Evolutionary conservation across 2,329 filamentous ascomycete species (phyloP).

Genomic region (Thielaviopsis musarum): DNA sequence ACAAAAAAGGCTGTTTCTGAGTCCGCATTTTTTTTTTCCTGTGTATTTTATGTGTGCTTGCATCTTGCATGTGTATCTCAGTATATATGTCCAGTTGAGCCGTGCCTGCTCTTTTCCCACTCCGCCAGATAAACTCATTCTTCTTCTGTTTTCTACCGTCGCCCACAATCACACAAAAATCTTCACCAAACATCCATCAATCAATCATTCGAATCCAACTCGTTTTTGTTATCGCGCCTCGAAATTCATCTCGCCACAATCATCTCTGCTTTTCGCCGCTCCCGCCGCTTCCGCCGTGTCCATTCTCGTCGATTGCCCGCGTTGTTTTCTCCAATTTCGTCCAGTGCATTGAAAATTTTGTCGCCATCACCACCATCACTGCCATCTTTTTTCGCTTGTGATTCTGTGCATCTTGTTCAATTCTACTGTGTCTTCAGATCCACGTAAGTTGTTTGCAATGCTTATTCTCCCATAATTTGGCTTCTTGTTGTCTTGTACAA

Average conservation of each 20-base stretch:
- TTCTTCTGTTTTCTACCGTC: background rate
- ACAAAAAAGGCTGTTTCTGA: background rate
- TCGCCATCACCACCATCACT: background rate
- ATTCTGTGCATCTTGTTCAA: background rate
- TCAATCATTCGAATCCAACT: background rate
- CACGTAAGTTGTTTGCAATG: background rate
- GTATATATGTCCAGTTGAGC: background rate
- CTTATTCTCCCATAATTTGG: too few species aligned
- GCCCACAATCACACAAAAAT: background rate
- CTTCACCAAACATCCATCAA: background rate
- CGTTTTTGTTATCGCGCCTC: background rate
- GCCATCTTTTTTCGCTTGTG: background rate
- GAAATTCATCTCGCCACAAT: background rate
- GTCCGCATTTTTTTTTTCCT: background rate
- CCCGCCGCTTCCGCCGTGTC: background rate
- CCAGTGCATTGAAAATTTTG: background rate
- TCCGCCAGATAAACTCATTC: background rate
- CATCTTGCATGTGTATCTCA: too few species aligned
- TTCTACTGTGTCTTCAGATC: background rate
- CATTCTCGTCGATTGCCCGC: background rate
- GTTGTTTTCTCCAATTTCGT: background rate
- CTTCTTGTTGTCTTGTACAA: background rate
- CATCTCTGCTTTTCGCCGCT: background rate
- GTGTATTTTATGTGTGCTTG: background rate
- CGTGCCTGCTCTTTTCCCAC: background rate